Base-by-base conservation (phyloP, 345 rosid genomes). In the Cardamine resedifolia region DNA sequence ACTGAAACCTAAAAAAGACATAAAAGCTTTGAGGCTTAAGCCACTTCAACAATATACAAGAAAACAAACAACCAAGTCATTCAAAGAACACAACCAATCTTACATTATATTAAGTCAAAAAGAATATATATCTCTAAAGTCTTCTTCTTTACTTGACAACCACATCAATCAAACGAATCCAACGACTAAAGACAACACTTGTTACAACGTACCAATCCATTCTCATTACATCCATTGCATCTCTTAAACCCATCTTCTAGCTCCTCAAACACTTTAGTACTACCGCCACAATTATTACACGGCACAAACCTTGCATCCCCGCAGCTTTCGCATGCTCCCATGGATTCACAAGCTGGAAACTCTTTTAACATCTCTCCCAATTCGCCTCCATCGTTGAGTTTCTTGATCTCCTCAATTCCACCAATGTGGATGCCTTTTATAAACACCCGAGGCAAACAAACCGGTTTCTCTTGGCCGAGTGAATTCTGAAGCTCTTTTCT, bases 151-250 rank as follows among this genome's bases (percentile, higher is more conserved):
- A 39, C 41, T 74, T 58, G 55, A 66, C 67, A 74, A 57, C 21
- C 16, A 73, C 58, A 65, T 6, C 23, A 27, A 57, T 36, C 38
- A 34, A 64, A 73, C 66, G 3, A 12, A 53, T 49, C 20, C 57
- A 66, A 41, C 44, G 9, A 36, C 66, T 63, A 76, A n/a, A 64
- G 39, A 80, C 91, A 77, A 76, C 98, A 89, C 41, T 69, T 63
- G 61, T 81, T 91, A 73, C 97, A 95, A 57, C 86, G 82, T n/a
- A 85, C 82, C 77, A 95, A 41, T 3, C 99, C 97, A 55, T 95
- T 95, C 83, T 91, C 99, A 78, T 95, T 90, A 65, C 96, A 95
- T 56, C 59, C 80, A 16, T 72, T 64, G n/a, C 96, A 91, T 76
- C 89, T 79, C 76, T 81, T 85, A 75, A 81, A 77, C 79, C 23